A percentile compares a stretch with the other conserved stretches of the same genome.
These are phyloP conservation scores for Hypoxylon lienhwacheense DNA, from an alignment of 495 filamentous ascomycete species.

Conservation along the genomic window DNA sequence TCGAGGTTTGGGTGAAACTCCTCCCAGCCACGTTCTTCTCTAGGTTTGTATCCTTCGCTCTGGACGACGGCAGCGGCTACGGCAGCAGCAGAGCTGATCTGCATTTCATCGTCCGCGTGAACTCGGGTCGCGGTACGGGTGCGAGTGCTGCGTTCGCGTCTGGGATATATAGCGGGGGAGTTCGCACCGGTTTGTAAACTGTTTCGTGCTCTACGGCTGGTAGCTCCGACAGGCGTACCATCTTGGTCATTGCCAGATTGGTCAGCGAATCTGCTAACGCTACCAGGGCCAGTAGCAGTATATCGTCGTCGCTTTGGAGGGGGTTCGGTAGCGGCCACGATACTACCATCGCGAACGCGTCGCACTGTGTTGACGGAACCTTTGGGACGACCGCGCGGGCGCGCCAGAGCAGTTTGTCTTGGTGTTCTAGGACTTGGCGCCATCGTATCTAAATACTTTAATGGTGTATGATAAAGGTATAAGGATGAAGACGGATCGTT, in stretches of 20 bases:
- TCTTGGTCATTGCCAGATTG: conserved; percentile 59
- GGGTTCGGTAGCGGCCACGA: conserved; percentile 54
- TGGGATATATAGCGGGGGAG: conserved; percentile 48
- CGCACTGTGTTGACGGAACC: conserved; percentile 48
- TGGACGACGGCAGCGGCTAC: conserved; percentile 82
- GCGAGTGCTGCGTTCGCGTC: conserved; percentile 56
- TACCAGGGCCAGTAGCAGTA: conserved; percentile 78
- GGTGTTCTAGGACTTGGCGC: conserved; percentile 49
- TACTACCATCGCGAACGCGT: conserved; percentile 41
- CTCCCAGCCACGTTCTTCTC: conserved; percentile 94
- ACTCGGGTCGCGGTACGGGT: conserved; percentile 53
- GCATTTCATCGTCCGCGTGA: conserved; percentile 55
- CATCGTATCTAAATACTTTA: conserved; percentile 37
- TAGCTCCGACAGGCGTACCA: conserved; percentile 39
- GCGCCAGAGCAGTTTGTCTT: conserved; percentile 42
- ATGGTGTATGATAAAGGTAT: conserved; percentile 27
- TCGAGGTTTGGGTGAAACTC: conserved; percentile 96
- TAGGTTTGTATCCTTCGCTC: conserved; percentile 92
- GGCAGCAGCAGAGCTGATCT: conserved; percentile 76
- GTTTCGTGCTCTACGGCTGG: conserved; percentile 40
- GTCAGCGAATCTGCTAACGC: conserved; percentile 75
- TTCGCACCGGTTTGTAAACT: conserved; percentile 38
- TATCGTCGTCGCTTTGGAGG: conserved; percentile 60
- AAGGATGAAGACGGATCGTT: conserved; percentile 30
- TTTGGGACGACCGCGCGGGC: conserved; percentile 49